These are phyloP conservation scores for Arthroderma uncinatum DNA, from an alignment of 2,329 filamentous ascomycete genomes.

Conservation along the genomic window DNA sequence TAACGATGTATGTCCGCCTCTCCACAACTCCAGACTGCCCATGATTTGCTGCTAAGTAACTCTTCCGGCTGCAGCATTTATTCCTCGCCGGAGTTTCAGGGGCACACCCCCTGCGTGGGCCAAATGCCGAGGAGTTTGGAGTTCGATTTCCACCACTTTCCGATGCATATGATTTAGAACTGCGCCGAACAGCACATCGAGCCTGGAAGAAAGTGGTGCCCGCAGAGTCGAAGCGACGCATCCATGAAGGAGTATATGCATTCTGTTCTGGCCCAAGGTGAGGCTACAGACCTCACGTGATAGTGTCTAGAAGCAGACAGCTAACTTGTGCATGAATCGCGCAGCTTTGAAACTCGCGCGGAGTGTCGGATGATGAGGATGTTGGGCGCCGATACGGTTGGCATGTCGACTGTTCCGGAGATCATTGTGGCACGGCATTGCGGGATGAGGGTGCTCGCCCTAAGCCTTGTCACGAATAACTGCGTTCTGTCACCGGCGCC, in stretches of 20 bases:
- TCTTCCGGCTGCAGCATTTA: conserved; percentile 40
- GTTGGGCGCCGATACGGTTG: conserved; percentile 56
- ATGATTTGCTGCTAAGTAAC: conserved; percentile 14
- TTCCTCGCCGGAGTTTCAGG: conserved; percentile 53
- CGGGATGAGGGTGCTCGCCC: conserved; percentile 51
- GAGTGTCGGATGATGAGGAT: conserved; percentile 52
- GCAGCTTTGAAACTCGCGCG: conserved; percentile 52
- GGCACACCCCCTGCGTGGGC: conserved; percentile 50
- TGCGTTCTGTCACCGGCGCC: conserved; percentile 49
- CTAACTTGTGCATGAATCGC: neutral
- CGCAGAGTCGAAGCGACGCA: conserved; percentile 37
- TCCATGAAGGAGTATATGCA: conserved; percentile 57
- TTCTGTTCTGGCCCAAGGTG: conserved; percentile 53
- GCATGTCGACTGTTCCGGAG: conserved; percentile 60
- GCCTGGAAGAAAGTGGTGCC: conserved; percentile 44
- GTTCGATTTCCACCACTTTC: conserved; percentile 52
- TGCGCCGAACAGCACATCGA: conserved; percentile 46
- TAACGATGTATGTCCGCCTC: conserved; percentile 49
- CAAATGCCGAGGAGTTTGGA: conserved; percentile 52
- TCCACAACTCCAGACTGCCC: conserved; percentile 12
- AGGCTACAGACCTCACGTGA: conserved; percentile 17
- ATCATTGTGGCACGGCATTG: conserved; percentile 55
- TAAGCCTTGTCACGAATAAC: conserved; percentile 56
- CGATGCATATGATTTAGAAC: conserved; percentile 54
- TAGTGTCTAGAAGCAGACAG: neutral